These are phyloP conservation scores for Chalciporus chontae DNA, from an alignment of 768 basidiomycete genomes.

Conservation along the genomic window DNA sequence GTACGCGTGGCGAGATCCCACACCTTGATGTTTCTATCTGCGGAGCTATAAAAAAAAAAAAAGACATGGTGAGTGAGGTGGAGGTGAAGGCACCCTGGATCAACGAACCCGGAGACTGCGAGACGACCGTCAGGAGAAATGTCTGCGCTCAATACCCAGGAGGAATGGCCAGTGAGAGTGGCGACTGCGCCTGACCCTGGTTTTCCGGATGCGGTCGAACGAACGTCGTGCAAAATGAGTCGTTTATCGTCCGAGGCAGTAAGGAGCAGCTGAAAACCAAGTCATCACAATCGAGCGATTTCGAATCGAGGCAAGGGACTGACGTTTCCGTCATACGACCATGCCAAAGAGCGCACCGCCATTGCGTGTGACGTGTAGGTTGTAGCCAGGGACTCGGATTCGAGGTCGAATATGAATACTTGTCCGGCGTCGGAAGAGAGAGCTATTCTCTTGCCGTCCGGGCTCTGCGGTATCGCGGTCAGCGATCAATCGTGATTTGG, in stretches of 20 bases:
- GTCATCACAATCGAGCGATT: not conserved
- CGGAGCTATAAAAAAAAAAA: constrained; percentile 47
- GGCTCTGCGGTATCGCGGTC: constrained; percentile 53
- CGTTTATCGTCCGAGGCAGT: constrained; percentile 93
- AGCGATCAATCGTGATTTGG: not conserved
- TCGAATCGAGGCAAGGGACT: constrained; percentile 21
- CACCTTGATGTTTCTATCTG: constrained; percentile 81
- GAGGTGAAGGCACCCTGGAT: not conserved
- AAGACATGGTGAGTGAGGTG: not conserved
- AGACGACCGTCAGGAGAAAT: constrained; percentile 79
- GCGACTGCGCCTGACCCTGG: constrained; percentile 77
- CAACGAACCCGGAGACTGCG: constrained; percentile 72
- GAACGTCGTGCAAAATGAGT: constrained; percentile 86
- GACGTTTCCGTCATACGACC: constrained; percentile 89
- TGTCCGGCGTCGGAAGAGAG: constrained; percentile 85
- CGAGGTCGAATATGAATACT: constrained; percentile 81
- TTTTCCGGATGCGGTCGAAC: constrained; percentile 55
- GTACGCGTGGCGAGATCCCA: constrained; percentile 80
- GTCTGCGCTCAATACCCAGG: constrained; percentile 85
- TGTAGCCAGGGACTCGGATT: constrained; percentile 56
- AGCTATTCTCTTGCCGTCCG: constrained; percentile 80
- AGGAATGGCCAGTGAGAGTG: constrained; percentile 81
- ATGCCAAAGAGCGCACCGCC: constrained; percentile 81
- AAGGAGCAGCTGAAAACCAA: constrained; percentile 61
- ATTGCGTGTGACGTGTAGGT: constrained; percentile 89